Base-by-base conservation (phyloP, 495 filamentous ascomycete species). In the Hypoxylon lenormandii region DNA sequence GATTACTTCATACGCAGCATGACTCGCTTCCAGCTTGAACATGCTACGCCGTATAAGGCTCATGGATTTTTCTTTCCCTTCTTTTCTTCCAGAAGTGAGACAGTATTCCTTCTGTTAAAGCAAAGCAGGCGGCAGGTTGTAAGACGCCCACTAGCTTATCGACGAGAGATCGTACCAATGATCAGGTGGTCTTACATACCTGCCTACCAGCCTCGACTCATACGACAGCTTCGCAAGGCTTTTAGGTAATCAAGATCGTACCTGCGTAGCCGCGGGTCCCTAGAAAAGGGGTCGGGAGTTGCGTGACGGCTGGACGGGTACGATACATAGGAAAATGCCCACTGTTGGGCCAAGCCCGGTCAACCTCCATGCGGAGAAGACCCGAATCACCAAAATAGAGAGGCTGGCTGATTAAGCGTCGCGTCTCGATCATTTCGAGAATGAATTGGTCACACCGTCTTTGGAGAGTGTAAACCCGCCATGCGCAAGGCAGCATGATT, bases 361-460 rank as follows among this genome's bases (percentile, higher is more conserved):
- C 42, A 48, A 47, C 51, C 54, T 42, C 50, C 53, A 63, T 53
- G 55, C 63, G 51, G 54, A 49, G 47, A 56, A n/a, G 22, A 10
- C 33, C 11, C 33, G 33, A 57, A 63, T 63, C 30, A 4, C 33
- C 30, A 57, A 69, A 69, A 48, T 18, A 47, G 28, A 53, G 51
- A 55, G 64, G 64, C 18, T 52, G 49, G 22, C 40, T 11, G 50
- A 45, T 51, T 51, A 37, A 62, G 37, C 40, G 40, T 54, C 42
- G 2, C 23, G n/a, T n/a, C n/a, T 61, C 53, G 53, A 59, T 62
- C 46, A 51, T 26, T 11, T 64, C 48, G 26, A 58, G 47, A 49
- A 64, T 22, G 50, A 57, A 51, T 70, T 65, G 66, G 66, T 70
- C 60, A 70, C 66, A 65, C 60, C 66, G 66, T 70, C 50, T 65